Evolutionary conservation across 108 stramenopile species (phyloP).

Genomic region (Pseudonitzschia pungens): DNA sequence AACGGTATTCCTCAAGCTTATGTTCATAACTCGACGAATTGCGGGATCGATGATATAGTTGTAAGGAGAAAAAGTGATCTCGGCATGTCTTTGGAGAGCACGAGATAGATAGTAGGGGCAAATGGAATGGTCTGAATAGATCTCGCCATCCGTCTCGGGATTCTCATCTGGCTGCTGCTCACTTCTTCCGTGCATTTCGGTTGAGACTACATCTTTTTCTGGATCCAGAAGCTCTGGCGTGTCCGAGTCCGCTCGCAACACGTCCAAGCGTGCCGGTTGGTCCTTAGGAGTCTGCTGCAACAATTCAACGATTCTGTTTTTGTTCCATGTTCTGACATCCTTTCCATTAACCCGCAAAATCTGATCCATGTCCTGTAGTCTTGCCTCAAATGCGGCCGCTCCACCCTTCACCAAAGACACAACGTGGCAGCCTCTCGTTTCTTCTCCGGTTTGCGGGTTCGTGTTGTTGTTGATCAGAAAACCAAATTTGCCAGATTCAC

Average conservation of each 20-base stretch:
- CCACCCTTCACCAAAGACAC: conserved; percentile 10
- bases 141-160: conserved; percentile 19
- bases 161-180: not conserved
- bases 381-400: conserved; percentile 49
- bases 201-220: not conserved
- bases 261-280: conserved; percentile 50
- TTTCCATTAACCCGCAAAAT: conserved; percentile 58
- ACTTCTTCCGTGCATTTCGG: not conserved
- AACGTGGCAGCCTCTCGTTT: not conserved
- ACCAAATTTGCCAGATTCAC: conserved; percentile 18
- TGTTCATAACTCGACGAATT: conserved; percentile 67
- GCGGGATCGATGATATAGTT: conserved; percentile 91
- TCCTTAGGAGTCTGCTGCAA: conserved; percentile 32
- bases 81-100: conserved; percentile 60
- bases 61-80: conserved; percentile 95
- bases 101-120: conserved; percentile 91
- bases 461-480: conserved; percentile 9
- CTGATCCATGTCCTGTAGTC: conserved; percentile 46
- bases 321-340: conserved; percentile 27
- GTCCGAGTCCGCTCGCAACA: conserved; percentile 22
- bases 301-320: conserved; percentile 21
- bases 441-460: not conserved
- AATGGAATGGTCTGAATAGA: conserved; percentile 51
- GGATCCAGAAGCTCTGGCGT: conserved; percentile 5
- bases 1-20: conserved; percentile 67